Conservation (phyloP, 139 green algal species). For the Eudorina sp. region DNA sequence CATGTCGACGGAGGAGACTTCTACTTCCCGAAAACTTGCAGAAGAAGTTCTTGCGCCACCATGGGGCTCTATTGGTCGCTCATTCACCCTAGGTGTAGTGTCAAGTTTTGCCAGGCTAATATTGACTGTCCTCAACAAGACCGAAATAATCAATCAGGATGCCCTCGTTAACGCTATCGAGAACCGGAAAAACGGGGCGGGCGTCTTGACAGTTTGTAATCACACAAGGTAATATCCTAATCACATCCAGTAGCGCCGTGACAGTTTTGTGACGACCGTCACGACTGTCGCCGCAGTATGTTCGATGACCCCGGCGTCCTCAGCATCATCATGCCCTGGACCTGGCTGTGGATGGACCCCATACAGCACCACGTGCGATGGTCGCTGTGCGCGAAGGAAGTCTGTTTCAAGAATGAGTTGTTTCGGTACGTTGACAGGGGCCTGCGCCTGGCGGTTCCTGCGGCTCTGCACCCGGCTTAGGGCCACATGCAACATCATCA, state of each 20-base stretch:
- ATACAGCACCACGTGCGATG: slow-evolving; percentile 76
- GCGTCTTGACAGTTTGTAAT: slow-evolving; percentile 27
- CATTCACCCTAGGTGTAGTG: slow-evolving; percentile 22
- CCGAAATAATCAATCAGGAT: slow-evolving; percentile 31
- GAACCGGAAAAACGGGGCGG: not conserved
- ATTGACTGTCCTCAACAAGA: slow-evolving; percentile 10
- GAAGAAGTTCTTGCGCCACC: slow-evolving; percentile 21
- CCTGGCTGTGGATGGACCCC: slow-evolving; percentile 83
- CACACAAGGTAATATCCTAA: slow-evolving; percentile 39
- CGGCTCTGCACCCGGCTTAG: too few species aligned
- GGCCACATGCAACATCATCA: too few species aligned
- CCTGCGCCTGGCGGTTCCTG: too few species aligned
- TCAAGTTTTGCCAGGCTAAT: slow-evolving; percentile 13
- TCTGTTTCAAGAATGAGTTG: slow-evolving; percentile 87
- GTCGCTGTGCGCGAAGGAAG: slow-evolving; percentile 87
- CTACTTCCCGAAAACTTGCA: not conserved
- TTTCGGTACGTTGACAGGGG: slow-evolving; percentile 74
- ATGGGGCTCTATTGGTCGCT: slow-evolving; percentile 28
- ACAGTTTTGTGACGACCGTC: not conserved
- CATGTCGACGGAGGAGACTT: not conserved
- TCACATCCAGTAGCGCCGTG: too few species aligned
- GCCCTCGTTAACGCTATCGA: not conserved
- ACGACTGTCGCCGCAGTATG: slow-evolving; percentile 73
- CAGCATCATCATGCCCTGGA: slow-evolving; percentile 77
- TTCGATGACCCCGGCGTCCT: slow-evolving; percentile 89